Conservation (phyloP, 805 yeast species). For the Wickerhamomyces bisporus region DNA sequence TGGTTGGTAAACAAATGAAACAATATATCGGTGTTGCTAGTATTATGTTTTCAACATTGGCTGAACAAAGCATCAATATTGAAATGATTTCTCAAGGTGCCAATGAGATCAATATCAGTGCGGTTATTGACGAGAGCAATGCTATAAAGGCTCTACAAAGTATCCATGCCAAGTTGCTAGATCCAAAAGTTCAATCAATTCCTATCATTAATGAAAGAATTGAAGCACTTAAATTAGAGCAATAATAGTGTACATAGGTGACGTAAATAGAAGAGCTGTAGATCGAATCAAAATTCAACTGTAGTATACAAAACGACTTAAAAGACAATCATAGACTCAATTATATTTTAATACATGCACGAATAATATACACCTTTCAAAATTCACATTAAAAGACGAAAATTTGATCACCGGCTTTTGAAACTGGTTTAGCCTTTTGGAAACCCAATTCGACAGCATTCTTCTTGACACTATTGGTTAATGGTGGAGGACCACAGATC, state of each 20-base stretch:
- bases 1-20: slow-evolving; percentile 97
- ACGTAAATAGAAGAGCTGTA: too few species aligned
- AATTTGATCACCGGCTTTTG: slow-evolving; percentile 86
- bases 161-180: slow-evolving; percentile 73
- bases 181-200: slow-evolving; percentile 29
- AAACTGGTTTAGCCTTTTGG: slow-evolving; percentile 80
- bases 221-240: slow-evolving; percentile 37
- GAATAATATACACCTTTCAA: background rate
- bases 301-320: background rate
- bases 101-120: slow-evolving; percentile 93
- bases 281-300: too few species aligned
- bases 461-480: slow-evolving; percentile 81
- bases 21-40: slow-evolving; percentile 97
- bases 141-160: slow-evolving; percentile 81
- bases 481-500: slow-evolving; percentile 92
- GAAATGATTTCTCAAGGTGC: slow-evolving; percentile 99
- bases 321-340: background rate
- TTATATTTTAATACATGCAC: background rate
- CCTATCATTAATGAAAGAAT: slow-evolving; percentile 37
- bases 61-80: slow-evolving; percentile 86
- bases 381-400: slow-evolving; percentile 59
- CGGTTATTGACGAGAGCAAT: slow-evolving; percentile 83
- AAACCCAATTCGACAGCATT: slow-evolving; percentile 70
- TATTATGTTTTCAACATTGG: slow-evolving; percentile 89
- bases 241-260: too few species aligned